Evolutionary conservation across 1,284 basidiomycete species (phyloP), one percentile per base, ranked within the genome.

Genomic region (Cryptococcus sp.): DNA sequence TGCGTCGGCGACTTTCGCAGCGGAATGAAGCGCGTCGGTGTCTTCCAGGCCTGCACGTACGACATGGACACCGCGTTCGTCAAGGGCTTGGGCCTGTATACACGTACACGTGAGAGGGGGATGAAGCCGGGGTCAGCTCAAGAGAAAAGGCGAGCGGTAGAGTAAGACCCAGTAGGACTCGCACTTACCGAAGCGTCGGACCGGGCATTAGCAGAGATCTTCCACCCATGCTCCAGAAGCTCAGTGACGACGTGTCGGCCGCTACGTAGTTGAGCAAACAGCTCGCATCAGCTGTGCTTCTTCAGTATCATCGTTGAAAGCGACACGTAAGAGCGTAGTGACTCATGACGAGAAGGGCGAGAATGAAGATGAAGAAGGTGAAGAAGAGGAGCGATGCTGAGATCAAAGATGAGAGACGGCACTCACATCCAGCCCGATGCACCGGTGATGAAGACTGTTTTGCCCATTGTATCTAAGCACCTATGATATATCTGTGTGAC

Each of bases 151-250:
- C 25, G 25, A 25, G 25, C 25, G 25, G 6, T 25, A 23, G 10
- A 16, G 13, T 23, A 16, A 3, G 27, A 50, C 30, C 5, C 27
- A 23, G 15, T 23, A 50, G 25, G 30, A 19, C 5, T 39, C 16
- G n/a, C 16, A 62, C 61, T 51, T 40, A 62, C 70, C 1, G 62
- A 51, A 1, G 54, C 55, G 20, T 63, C 60, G 8, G 62, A 67
- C 40, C 71, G 66, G 3, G 68, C 67, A 22, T 75, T 59, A 25
- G 63, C 72, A 30, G 58, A 45, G 20, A 77, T 63, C 13, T 52
- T 43, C 50, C 73, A 68, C 3, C 72, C 73, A 15, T 62, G 25
- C 0, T 50, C 30, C 41, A 68, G 20, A 40, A 77, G 67, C 7
- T 64, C 45, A 11, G 57, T 48, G 46, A 64, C 50, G 49, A 73